A percentile compares a stretch with the other conserved stretches of the same genome.
These are phyloP conservation scores for Podospora pseudopauciseta DNA, from an alignment of 495 filamentous ascomycete species.

Conservation along the genomic window DNA sequence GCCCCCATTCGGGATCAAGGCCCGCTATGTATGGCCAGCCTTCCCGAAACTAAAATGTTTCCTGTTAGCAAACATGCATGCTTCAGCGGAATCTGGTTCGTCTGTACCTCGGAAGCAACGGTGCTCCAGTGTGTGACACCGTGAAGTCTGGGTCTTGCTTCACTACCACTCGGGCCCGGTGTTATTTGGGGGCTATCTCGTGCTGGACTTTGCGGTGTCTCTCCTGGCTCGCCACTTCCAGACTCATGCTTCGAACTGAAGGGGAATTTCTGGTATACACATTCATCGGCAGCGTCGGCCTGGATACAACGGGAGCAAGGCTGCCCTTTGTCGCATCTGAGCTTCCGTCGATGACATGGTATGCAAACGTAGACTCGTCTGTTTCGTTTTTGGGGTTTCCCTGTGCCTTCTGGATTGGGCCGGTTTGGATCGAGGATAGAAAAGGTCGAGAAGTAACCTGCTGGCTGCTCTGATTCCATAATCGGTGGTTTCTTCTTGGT, in stretches of 20 bases:
- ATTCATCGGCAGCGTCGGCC: conserved; percentile 24
- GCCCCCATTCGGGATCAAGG: conserved; percentile 22
- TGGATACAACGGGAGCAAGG: conserved; percentile 28
- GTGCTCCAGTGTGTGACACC: conserved; percentile 27
- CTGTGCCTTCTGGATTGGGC: conserved; percentile 20
- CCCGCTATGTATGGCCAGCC: conserved; percentile 25
- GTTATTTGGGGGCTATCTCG: conserved; percentile 3
- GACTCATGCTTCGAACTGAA: conserved; percentile 14
- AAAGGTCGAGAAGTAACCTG: conserved; percentile 31
- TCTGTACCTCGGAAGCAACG: conserved; percentile 26
- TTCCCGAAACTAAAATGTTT: conserved; percentile 22
- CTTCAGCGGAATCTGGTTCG: neutral
- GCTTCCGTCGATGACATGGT: conserved; percentile 30
- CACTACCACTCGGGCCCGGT: conserved; percentile 9
- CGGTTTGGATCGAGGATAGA: conserved; percentile 26
- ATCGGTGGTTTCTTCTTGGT: neutral
- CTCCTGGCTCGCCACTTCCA: conserved; percentile 9
- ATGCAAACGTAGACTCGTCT: conserved; percentile 31
- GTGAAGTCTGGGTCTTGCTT: conserved; percentile 13
- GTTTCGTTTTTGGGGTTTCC: conserved; percentile 27
- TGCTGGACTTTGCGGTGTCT: conserved; percentile 7
- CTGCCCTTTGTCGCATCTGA: conserved; percentile 30
- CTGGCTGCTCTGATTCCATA: conserved; percentile 25
- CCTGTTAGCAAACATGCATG: conserved; percentile 2
- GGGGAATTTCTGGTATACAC: conserved; percentile 25